Evolutionary conservation across 1,284 basidiomycete species (phyloP).

Genomic region (Calocybe gambosa): DNA sequence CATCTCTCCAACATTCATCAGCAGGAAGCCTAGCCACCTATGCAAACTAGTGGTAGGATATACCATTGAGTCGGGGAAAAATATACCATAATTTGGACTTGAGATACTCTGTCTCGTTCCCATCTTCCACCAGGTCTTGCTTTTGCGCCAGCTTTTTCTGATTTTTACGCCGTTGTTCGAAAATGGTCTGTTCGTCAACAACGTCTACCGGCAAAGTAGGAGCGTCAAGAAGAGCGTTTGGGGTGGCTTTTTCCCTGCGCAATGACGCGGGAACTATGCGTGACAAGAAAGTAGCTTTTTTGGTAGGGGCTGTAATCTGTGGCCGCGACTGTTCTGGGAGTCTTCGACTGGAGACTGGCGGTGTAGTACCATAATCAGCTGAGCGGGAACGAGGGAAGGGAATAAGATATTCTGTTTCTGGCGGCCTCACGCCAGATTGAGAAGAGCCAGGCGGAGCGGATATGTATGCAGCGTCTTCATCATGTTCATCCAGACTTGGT

Average conservation of each 20-base stretch:
- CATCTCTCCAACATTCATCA: conserved; percentile 90
- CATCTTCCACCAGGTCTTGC: conserved; percentile 22
- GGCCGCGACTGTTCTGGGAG: neutral
- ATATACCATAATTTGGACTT: conserved; percentile 75
- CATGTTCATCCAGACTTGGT: conserved; percentile 24
- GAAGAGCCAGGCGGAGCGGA: neutral
- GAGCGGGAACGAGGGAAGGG: conserved; percentile 15
- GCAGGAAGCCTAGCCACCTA: conserved; percentile 86
- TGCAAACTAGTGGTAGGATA: neutral
- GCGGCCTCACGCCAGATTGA: neutral
- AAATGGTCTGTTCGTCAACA: conserved; percentile 27
- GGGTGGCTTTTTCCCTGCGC: conserved; percentile 5
- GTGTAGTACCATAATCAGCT: conserved; percentile 11
- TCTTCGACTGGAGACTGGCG: neutral
- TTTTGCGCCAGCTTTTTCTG: conserved; percentile 13
- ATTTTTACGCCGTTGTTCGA: conserved; percentile 18
- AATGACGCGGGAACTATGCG: conserved; percentile 18
- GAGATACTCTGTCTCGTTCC: conserved; percentile 66
- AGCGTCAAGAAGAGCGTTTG: neutral
- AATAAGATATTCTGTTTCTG: conserved; percentile 25
- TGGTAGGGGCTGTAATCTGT: conserved; percentile 2
- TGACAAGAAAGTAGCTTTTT: conserved; percentile 18
- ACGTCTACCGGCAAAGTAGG: conserved; percentile 26
- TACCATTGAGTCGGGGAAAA: neutral
- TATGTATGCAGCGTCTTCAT: conserved; percentile 20